Percentiles rank a stretch among this genome's conserved stretches.
phyloP scores from a whole-genome alignment of 345 rosid genomes.

The Eucalyptus victrix region DNA sequence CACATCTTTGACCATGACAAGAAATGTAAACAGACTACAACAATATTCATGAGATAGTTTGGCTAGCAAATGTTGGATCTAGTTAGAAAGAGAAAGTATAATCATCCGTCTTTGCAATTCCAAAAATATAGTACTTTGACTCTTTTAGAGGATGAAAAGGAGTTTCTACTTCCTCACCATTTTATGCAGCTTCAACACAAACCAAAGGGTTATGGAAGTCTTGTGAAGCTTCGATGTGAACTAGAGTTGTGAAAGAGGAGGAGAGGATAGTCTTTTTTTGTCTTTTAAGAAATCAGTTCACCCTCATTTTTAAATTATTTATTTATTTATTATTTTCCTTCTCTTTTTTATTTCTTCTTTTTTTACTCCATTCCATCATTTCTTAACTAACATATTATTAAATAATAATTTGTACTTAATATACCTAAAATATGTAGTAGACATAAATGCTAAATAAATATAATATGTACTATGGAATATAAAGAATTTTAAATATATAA shows the following conservation, averaged over 20 bases:
- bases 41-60: not conserved
- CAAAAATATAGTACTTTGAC: not conserved
- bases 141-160: not conserved
- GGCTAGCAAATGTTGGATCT: not conserved
- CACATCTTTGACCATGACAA: not conserved
- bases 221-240: not conserved
- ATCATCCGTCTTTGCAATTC: not conserved
- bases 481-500: not conserved
- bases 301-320: not conserved
- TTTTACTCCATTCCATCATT: not conserved
- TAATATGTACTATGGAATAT: not conserved
- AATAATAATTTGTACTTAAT: not conserved
- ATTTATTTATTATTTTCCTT: not conserved
- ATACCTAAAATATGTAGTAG: not conserved
- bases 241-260: not conserved
- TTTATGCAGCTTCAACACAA: not conserved
- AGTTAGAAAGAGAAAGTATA: not conserved
- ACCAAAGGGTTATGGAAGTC: too few species aligned
- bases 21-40: not conserved
- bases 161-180: not conserved
- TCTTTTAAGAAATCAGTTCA: not conserved
- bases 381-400: not conserved
- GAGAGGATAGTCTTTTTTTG: rapidly evolving
- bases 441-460: not conserved
- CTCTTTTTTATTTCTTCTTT: not conserved